Conservation (phyloP, 2,329 filamentous ascomycete species). For the Mycosphaerelloides madeirae region DNA sequence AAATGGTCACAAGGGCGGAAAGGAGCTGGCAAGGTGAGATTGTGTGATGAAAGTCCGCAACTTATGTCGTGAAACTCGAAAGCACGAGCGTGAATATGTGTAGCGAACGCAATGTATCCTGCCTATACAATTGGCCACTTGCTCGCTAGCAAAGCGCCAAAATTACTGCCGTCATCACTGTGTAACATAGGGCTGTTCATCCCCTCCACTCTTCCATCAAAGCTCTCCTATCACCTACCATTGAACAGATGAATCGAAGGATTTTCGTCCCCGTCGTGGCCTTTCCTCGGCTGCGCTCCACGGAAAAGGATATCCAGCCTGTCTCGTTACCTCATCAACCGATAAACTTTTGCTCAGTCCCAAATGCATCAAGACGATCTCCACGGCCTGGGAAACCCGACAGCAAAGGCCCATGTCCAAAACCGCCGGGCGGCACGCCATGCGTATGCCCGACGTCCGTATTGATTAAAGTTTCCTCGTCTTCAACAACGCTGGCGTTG, state of each 20-base stretch:
- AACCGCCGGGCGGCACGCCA: neutral
- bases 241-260: neutral
- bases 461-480: conserved; percentile 40
- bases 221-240: neutral
- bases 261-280: neutral
- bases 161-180: neutral
- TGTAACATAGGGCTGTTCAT: neutral
- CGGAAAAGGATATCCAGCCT: no score
- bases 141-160: neutral
- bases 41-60: no score
- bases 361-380: neutral
- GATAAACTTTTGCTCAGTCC: neutral
- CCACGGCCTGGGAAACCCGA: conserved; percentile 20
- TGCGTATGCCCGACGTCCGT: conserved; percentile 8
- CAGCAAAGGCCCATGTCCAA: conserved; percentile 8
- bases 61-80: no score
- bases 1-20: no score
- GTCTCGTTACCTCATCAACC: no score
- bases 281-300: neutral
- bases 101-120: neutral
- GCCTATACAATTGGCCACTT: neutral
- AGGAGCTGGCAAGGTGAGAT: no score
- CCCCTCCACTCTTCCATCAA: neutral
- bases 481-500: conserved; percentile 51
- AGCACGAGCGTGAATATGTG: no score